These are phyloP conservation scores for Fragilaria radians DNA, from an alignment of 108 stramenopile species.

Conservation along the genomic window DNA sequence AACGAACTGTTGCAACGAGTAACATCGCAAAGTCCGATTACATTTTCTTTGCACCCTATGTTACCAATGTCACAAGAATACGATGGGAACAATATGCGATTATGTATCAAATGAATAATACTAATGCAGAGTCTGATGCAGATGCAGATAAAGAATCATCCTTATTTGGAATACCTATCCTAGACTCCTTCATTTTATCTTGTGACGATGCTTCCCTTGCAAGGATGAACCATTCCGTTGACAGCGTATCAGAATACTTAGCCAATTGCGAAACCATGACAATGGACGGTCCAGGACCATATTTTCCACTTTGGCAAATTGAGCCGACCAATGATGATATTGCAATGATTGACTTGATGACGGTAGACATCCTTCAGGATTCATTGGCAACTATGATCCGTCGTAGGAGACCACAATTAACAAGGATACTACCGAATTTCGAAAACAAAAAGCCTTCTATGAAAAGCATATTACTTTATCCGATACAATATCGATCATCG, in stretches of 20 bases:
- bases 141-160: not conserved
- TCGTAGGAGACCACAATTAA: not conserved
- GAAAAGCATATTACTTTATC: constrained; percentile 1
- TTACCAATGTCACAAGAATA: constrained; percentile 5
- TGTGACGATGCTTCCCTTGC: not conserved
- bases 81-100: constrained; percentile 15
- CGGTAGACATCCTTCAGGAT: not conserved
- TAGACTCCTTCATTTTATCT: not conserved
- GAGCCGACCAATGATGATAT: not conserved
- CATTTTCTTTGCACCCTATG: not conserved
- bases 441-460: not conserved
- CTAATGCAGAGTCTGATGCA: not conserved
- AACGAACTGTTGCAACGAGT: not conserved
- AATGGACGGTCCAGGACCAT: not conserved
- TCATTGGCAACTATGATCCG: not conserved
- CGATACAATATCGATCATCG: not conserved
- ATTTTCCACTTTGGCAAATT: constrained; percentile 10
- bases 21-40: not conserved
- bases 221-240: not conserved
- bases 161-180: not conserved
- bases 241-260: not conserved
- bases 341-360: constrained; percentile 1
- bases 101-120: not conserved
- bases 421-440: not conserved
- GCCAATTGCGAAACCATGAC: not conserved